Base-by-base conservation (phyloP, 768 basidiomycete genomes). In the Trametes cubensis region DNA sequence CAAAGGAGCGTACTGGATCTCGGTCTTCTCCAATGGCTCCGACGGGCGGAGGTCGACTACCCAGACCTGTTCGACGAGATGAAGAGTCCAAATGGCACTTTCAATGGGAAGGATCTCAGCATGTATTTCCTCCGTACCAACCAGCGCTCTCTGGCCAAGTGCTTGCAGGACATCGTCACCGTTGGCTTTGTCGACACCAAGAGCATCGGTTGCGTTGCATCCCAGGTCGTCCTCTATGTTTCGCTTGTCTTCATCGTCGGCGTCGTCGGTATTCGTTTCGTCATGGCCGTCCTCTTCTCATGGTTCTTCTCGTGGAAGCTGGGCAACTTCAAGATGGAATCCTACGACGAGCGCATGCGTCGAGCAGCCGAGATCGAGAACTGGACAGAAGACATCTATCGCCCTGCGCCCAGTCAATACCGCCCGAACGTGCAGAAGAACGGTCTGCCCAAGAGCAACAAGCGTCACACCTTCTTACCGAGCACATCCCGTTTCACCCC, bases 281-380 rank as follows among this genome's bases (percentile, higher is more conserved):
- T 84, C 67, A 96, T 98, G 94, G 97, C 97, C 49, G 92, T 97
- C 71, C 81, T 96, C 73, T 99, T 98, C 76, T 83, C 91, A 25
- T 99, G 97, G 97, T 98, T 98, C 83, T 90, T 92, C 74, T 94
- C 91, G n/a, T 94, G 92, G 88, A 87, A 87, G 70, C 81, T 99
- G 44, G 97, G 97, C 50, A 90, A 92, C 66, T 98, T 96, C 82
- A 89, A 90, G 64, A 83, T 85, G 41, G 97, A 99, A 77, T 93
- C 94, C 17, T 94, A 95, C 72, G 88, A 92, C 72, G 85, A 98
- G 72, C 85, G 95, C 15, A 94, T 94, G 87, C 85, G 87, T 63
- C 88, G 96, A 23, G 87, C 90, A 2, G 84, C 85, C 23, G 92
- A 94, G 73, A 97, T 99, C 68, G 97, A 99, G 75, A 86, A 89